A percentile compares a stretch with the other conserved stretches of the same genome.
phyloP scores from a whole-genome alignment of 306 rosid species.

The Alnus rubra region DNA sequence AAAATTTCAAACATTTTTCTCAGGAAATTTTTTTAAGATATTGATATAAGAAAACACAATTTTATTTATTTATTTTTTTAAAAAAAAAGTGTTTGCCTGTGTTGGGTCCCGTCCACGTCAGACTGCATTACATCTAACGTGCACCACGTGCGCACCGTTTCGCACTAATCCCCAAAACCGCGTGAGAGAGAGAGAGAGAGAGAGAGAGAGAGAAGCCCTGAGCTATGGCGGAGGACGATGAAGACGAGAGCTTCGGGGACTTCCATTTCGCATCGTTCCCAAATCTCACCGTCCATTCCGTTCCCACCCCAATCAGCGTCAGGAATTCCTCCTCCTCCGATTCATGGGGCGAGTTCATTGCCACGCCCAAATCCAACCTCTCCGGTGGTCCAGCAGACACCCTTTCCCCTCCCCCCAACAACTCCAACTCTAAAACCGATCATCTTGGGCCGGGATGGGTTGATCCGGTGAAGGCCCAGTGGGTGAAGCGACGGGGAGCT shows the following conservation, averaged over 20 bases:
- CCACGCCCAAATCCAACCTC: slow-evolving; percentile 33
- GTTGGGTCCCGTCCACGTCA: slow-evolving; percentile 20
- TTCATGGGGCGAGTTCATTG: slow-evolving; percentile 67
- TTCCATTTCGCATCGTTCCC: slow-evolving; percentile 55
- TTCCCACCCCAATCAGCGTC: slow-evolving; percentile 23
- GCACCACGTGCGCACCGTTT: background rate
- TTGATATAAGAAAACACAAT: too few relatives aligned
- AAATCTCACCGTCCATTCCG: slow-evolving; percentile 22
- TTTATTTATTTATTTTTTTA: background rate
- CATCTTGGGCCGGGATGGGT: slow-evolving; percentile 18
- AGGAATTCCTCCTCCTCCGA: slow-evolving; percentile 18
- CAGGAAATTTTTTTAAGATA: too few relatives aligned
- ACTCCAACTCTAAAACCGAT: slow-evolving; percentile 18
- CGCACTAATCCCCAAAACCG: slow-evolving; percentile 10
- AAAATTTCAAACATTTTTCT: too few relatives aligned
- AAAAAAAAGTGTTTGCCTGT: background rate
- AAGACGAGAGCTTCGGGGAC: slow-evolving; percentile 75
- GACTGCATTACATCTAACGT: background rate
- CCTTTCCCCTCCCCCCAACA: slow-evolving; percentile 18
- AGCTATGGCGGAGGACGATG: slow-evolving; percentile 76
- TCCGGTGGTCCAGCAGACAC: slow-evolving; percentile 28
- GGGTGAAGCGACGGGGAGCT: slow-evolving; percentile 67
- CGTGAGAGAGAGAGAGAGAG: background rate
- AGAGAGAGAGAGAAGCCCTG: slow-evolving; percentile 20
- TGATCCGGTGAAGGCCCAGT: slow-evolving; percentile 23